These are phyloP conservation scores for Annulohypoxylon moriforme DNA, from an alignment of 495 filamentous ascomycete species.

Conservation along the genomic window DNA sequence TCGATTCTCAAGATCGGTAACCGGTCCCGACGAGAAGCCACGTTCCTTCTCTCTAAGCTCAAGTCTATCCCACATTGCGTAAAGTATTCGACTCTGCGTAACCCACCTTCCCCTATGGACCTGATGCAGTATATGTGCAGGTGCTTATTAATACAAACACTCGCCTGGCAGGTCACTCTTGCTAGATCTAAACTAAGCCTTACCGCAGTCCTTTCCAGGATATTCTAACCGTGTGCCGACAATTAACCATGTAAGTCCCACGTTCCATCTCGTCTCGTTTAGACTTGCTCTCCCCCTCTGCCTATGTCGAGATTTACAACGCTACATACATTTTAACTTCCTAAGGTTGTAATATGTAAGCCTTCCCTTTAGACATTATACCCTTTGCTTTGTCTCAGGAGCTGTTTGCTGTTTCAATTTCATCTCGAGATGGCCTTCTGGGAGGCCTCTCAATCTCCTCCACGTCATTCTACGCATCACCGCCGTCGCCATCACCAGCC, in stretches of 20 bases:
- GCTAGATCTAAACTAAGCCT: slow-evolving; percentile 21
- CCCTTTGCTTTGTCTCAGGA: slow-evolving; percentile 43
- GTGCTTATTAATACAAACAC: neutral
- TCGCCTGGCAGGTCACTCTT: neutral
- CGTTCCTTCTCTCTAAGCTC: neutral
- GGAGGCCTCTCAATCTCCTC: slow-evolving; percentile 36
- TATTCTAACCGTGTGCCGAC: slow-evolving; percentile 21
- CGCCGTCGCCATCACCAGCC: slow-evolving; percentile 28
- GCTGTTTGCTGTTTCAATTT: slow-evolving; percentile 38
- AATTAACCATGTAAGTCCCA: slow-evolving; percentile 28
- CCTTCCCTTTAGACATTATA: neutral
- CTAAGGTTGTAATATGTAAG: slow-evolving; percentile 12
- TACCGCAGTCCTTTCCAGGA: slow-evolving; percentile 14
- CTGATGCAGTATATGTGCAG: too few species aligned
- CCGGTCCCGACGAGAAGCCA: neutral
- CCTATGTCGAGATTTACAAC: slow-evolving; percentile 14
- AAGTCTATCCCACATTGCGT: neutral
- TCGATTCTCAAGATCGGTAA: neutral
- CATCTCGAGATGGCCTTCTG: slow-evolving; percentile 39
- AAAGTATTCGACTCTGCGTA: neutral
- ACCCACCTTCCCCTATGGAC: neutral
- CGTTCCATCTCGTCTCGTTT: slow-evolving; percentile 29
- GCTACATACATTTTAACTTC: slow-evolving; percentile 12
- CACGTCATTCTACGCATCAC: slow-evolving; percentile 42
- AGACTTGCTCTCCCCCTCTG: slow-evolving; percentile 26